Evolutionary conservation across 805 yeast genomes (phyloP).

Genomic region (Wickerhamiella sorbophila): DNA sequence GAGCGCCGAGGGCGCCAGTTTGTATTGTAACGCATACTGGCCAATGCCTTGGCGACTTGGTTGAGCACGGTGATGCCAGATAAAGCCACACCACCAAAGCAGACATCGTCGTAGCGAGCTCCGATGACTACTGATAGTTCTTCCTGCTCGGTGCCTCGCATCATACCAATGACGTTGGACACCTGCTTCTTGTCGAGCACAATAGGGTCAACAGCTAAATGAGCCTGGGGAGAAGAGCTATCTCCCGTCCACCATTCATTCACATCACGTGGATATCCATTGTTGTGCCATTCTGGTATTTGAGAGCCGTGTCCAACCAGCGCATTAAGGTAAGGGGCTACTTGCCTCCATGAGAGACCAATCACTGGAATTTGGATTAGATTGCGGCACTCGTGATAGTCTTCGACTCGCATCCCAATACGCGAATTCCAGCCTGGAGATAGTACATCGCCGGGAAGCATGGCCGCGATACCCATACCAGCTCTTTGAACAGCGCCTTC

Average conservation of each 20-base stretch:
- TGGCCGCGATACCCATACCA: constrained; percentile 31
- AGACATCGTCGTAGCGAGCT: constrained; percentile 64
- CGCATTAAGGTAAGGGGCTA: constrained; percentile 29
- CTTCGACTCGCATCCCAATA: constrained; percentile 28
- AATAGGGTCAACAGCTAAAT: constrained; percentile 31
- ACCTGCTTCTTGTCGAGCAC: constrained; percentile 42
- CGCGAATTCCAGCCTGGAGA: constrained; percentile 61
- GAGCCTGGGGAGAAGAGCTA: constrained; percentile 15
- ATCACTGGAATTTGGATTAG: constrained; percentile 63
- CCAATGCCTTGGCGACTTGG: constrained; percentile 55
- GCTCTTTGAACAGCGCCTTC: constrained; percentile 38
- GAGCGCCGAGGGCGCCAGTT: constrained; percentile 78
- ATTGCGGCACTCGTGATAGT: constrained; percentile 36
- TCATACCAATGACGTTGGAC: constrained; percentile 67
- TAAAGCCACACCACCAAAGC: constrained; percentile 57
- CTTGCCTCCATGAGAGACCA: constrained; percentile 68
- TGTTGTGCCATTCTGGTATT: constrained; percentile 24
- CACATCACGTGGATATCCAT: constrained; percentile 20
- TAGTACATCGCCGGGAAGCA: constrained; percentile 62
- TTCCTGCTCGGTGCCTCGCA: constrained; percentile 67
- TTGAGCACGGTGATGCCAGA: constrained; percentile 63
- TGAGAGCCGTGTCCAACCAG: constrained; percentile 28
- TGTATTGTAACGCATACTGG: constrained; percentile 44
- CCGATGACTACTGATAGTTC: constrained; percentile 60
- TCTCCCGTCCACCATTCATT: constrained; percentile 35